Evolutionary conservation across 306 rosid genomes (phyloP), one percentile per base, ranked within the genome.

Genomic region (Begonia masoniana): DNA sequence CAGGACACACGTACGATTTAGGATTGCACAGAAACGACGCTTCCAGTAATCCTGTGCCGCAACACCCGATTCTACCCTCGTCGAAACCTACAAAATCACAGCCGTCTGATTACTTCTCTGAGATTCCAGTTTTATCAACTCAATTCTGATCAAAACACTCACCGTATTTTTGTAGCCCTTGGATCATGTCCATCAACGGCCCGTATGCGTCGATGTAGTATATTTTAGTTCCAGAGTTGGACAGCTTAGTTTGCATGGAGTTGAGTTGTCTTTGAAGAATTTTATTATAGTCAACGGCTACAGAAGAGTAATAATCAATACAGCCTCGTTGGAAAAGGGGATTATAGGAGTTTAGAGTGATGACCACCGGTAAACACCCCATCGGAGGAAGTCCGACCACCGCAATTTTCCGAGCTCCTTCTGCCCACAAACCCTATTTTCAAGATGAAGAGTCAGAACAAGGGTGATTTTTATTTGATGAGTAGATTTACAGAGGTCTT

Each of bases 41-140:
- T 64, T 82, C 95, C 15, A 78, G 9, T 23, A 41, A 74, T 54
- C 95, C 95, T 47, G 62, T 79, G 58, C 95, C 95, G 61, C 91
- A 85, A 14, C 95, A 85, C 0, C 91, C 95, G 45, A 35, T 55
- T 36, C 53, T 13, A 43, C 63, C 74, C 21, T 74, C 63, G 0
- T 76, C 84, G 66, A 82, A 74, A 31, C 87, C 95, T 85, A 14
- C 2, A 36, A 36, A 43, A 36, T 47, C 0, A 26, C 10, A 10
- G 55, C 35, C 48, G 43, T 43, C 8, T 16, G 14, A 39, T 26
- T n/a, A 9, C 19, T 4, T 19, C 4, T 46, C 42, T 36, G 5
- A 17, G 45, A 35, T 16, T 17, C 45, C 10, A 58, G 10, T 2
- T 21, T 15, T 13, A 7, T 6, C 4, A 41, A 53, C 3, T 6